Conservation (phyloP, 2,329 filamentous ascomycete genomes). For the Pyrenophora tritici-repentis region DNA sequence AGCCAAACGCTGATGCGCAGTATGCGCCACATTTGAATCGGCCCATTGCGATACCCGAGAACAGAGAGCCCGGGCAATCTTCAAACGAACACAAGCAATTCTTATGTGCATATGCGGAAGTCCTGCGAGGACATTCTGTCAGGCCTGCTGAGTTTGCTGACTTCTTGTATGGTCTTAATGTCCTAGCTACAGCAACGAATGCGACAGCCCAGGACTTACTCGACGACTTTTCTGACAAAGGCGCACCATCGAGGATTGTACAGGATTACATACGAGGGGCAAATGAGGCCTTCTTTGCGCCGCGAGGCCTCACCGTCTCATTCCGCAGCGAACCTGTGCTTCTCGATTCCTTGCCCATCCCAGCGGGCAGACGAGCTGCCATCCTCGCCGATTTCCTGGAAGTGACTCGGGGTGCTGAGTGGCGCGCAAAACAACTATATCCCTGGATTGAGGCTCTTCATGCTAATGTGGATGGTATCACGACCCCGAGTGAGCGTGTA, state of each 20-base stretch:
- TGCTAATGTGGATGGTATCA: constrained; percentile 17
- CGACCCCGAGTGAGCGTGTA: constrained; percentile 17
- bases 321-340: constrained; percentile 32
- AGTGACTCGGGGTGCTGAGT: constrained; percentile 10
- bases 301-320: constrained; percentile 34
- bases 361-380: constrained; percentile 29
- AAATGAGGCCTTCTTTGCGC: constrained; percentile 43
- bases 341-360: constrained; percentile 26
- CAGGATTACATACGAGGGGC: constrained; percentile 33
- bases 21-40: constrained; percentile 33
- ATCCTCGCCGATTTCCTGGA: constrained; percentile 26
- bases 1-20: constrained; percentile 29
- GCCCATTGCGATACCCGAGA: constrained; percentile 35
- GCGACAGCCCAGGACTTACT: constrained; percentile 16
- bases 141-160: constrained; percentile 36
- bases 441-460: constrained; percentile 41
- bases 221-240: neutral
- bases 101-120: constrained; percentile 37
- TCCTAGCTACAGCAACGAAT: constrained; percentile 25
- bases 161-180: constrained; percentile 43
- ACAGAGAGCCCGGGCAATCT: constrained; percentile 1
- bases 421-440: constrained; percentile 31
- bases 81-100: constrained; percentile 28
- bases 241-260: constrained; percentile 15
- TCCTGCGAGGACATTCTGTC: constrained; percentile 36